These are phyloP conservation scores for Salix dunnii DNA, from an alignment of 345 rosid genomes.

Conservation along the genomic window DNA sequence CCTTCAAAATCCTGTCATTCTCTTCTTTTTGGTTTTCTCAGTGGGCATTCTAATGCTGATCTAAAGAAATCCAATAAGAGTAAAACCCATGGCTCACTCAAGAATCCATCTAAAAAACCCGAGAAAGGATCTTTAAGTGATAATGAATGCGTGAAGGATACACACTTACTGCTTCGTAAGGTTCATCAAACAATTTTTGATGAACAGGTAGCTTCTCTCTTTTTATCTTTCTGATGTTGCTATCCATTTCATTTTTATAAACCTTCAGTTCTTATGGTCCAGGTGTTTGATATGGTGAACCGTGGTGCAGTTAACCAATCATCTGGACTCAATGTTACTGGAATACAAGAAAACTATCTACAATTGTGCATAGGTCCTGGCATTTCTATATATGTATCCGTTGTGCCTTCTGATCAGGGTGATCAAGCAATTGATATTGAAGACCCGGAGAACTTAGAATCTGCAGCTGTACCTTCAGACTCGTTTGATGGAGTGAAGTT, in stretches of 20 bases:
- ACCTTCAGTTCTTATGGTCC: constrained; percentile 27
- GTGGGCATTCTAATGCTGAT: constrained; percentile 32
- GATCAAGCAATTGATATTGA: constrained; percentile 35
- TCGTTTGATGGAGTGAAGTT: constrained; percentile 42
- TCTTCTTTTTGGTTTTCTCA: constrained; percentile 78
- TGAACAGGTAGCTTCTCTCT: constrained; percentile 57
- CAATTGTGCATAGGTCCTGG: constrained; percentile 72
- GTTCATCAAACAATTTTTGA: constrained; percentile 80
- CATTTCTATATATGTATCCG: constrained; percentile 65
- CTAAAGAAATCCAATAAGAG: constrained; percentile 33
- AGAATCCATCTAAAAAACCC: constrained; percentile 30
- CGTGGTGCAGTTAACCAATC: constrained; percentile 77
- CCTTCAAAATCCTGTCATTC: constrained; percentile 66
- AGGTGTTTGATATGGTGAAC: constrained; percentile 82
- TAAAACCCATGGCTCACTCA: constrained; percentile 19
- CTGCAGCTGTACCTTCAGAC: constrained; percentile 39
- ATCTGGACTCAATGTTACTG: constrained; percentile 68
- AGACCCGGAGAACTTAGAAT: constrained; percentile 33
- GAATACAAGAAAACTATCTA: constrained; percentile 74
- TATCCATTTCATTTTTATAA: constrained; percentile 15
- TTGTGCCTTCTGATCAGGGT: constrained; percentile 44
- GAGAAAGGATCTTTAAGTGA: constrained; percentile 45
- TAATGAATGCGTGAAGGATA: constrained; percentile 59
- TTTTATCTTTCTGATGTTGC: constrained; percentile 1
- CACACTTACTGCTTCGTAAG: constrained; percentile 60